Conservation (phyloP, 306 rosid genomes). For the Glycine tomentella region DNA sequence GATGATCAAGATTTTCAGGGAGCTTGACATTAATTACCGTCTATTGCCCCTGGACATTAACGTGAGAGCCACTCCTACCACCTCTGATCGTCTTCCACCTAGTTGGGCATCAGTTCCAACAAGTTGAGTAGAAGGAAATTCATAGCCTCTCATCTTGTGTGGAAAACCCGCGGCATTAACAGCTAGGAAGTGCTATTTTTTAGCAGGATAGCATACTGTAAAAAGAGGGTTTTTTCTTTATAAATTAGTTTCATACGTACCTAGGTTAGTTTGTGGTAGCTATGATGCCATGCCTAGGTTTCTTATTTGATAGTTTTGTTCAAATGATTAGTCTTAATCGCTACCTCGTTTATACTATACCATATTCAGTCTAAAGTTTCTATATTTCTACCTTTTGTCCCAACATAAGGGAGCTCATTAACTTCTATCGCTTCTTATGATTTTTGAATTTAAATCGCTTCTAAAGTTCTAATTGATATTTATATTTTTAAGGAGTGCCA, state of each 20-base stretch:
- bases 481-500: no score
- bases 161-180: no score
- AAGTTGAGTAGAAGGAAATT: conserved; percentile 22
- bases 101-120: conserved; percentile 52
- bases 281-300: no score
- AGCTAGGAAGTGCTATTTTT: no score
- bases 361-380: not conserved
- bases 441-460: not conserved
- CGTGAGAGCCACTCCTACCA: conserved; percentile 65
- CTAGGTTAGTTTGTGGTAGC: no score
- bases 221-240: not conserved
- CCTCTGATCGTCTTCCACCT: conserved; percentile 63
- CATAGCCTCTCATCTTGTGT: no score
- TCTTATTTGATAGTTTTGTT: not conserved
- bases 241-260: conserved; percentile 14
- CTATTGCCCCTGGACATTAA: conserved; percentile 73
- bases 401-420: not conserved
- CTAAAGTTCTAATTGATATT: no score
- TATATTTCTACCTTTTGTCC: not conserved
- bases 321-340: not conserved
- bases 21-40: conserved; percentile 81
- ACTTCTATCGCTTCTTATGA: not conserved
- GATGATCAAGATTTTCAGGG: conserved; percentile 72
- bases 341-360: not conserved
- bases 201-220: conserved; percentile 33